Evolutionary conservation across 495 filamentous ascomycete species (phyloP).

Genomic region (Hyaloscypha hepaticicola): DNA sequence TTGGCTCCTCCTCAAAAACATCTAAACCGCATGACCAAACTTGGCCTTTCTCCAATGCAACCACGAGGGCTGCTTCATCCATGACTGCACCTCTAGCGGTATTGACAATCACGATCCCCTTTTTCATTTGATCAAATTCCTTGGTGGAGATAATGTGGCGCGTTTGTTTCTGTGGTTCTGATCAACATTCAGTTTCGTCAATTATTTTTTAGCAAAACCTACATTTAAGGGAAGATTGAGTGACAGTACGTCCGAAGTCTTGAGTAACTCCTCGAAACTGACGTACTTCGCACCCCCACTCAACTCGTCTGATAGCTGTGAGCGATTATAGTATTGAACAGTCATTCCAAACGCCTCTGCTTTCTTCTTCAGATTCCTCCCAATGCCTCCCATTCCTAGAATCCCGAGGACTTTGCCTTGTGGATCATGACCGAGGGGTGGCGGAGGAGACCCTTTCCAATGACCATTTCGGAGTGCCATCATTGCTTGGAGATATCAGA

Average conservation of each 20-base stretch:
- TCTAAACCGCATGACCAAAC: slow-evolving; percentile 70
- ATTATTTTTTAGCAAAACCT: slow-evolving; percentile 69
- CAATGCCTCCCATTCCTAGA: slow-evolving; percentile 86
- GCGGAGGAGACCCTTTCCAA: slow-evolving; percentile 59
- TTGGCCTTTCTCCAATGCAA: slow-evolving; percentile 65
- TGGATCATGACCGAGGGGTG: slow-evolving; percentile 61
- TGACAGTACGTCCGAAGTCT: slow-evolving; percentile 69
- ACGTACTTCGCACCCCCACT: slow-evolving; percentile 64
- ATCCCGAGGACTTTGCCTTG: slow-evolving; percentile 67
- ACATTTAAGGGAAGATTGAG: slow-evolving; percentile 75
- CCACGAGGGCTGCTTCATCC: slow-evolving; percentile 73
- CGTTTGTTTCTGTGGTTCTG: slow-evolving; percentile 43
- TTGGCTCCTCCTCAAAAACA: slow-evolving; percentile 78
- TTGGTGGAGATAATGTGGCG: slow-evolving; percentile 64
- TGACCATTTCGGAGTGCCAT: slow-evolving; percentile 34
- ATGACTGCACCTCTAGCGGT: slow-evolving; percentile 79
- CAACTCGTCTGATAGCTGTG: slow-evolving; percentile 39
- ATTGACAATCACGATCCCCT: slow-evolving; percentile 77
- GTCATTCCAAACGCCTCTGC: slow-evolving; percentile 56
- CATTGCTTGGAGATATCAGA: slow-evolving; percentile 43
- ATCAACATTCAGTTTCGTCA: slow-evolving; percentile 45
- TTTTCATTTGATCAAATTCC: slow-evolving; percentile 70
- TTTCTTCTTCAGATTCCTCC: slow-evolving; percentile 68
- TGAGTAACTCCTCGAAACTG: slow-evolving; percentile 66
- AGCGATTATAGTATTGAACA: slow-evolving; percentile 45